Conservation (phyloP, 2,329 filamentous ascomycete genomes). For the Cercospora sp. region DNA sequence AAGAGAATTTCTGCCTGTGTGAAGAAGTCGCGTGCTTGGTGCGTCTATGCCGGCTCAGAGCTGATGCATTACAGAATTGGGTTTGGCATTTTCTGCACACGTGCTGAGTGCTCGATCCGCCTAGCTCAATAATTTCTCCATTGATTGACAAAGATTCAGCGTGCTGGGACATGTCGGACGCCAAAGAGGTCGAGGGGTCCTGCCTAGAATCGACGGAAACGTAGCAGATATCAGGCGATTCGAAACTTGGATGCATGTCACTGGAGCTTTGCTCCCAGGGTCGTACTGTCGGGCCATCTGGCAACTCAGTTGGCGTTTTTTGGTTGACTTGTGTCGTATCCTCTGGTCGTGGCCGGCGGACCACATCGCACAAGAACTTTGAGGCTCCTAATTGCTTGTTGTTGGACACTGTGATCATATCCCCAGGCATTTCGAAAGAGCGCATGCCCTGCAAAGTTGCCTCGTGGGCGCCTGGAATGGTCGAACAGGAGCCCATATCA, state of each 20-base stretch:
- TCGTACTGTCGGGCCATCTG: not conserved
- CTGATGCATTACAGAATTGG: not conserved
- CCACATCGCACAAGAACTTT: not conserved
- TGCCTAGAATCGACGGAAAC: not conserved
- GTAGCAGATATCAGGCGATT: not conserved
- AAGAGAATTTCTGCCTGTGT: not conserved
- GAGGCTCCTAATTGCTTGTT: not conserved
- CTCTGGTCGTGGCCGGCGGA: not conserved
- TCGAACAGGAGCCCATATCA: not conserved
- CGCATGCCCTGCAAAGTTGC: not conserved
- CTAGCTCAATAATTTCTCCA: not conserved
- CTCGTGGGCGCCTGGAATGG: not conserved
- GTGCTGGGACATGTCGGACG: no score
- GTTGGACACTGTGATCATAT: not conserved
- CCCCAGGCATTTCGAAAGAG: not conserved
- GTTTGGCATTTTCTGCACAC: not conserved
- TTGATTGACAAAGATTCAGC: no score
- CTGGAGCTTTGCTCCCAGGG: no score
- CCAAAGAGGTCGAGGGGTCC: not conserved
- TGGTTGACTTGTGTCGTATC: not conserved
- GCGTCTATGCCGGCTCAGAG: not conserved
- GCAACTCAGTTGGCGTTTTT: not conserved
- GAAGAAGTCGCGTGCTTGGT: not conserved
- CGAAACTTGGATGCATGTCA: not conserved
- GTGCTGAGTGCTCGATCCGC: not conserved